Evolutionary conservation across 148 eudicot species (phyloP).

Genomic region (Fallopia convolvulus): DNA sequence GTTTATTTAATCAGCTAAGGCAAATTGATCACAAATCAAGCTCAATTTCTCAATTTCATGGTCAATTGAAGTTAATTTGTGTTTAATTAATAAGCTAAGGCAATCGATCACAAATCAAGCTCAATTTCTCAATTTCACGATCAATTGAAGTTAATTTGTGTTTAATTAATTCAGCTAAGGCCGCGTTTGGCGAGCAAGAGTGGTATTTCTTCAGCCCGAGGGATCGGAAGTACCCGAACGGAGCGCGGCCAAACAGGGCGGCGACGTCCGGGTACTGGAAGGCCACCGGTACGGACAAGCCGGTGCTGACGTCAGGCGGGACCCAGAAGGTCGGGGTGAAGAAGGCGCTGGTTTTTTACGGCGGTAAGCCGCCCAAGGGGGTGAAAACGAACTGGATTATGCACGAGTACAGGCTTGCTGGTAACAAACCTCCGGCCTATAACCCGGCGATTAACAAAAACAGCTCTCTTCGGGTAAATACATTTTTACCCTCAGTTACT

Average conservation of each 20-base stretch:
- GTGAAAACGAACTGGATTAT: constrained; percentile 7
- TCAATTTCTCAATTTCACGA: background rate
- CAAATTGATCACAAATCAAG: background rate
- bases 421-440: background rate
- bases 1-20: background rate
- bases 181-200: constrained; percentile 1
- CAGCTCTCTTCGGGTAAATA: background rate
- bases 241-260: constrained; percentile 4
- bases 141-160: background rate
- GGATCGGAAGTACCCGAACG: constrained; percentile 7
- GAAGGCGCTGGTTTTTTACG: constrained; percentile 9
- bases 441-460: background rate
- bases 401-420: background rate
- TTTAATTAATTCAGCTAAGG: constrained; percentile 1
- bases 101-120: background rate
- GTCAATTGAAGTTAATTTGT: no score
- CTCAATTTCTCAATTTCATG: background rate
- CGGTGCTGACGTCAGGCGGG: constrained; percentile 10
- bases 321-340: constrained; percentile 8
- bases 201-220: constrained; percentile 10
- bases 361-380: background rate
- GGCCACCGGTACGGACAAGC: constrained; percentile 10
- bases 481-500: background rate
- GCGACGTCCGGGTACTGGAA: constrained; percentile 5
- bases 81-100: no score